A percentile compares a stretch with the other conserved stretches of the same genome.
Conservation (phyloP, 208 protist species). For the Naegleria gruberi region DNA sequence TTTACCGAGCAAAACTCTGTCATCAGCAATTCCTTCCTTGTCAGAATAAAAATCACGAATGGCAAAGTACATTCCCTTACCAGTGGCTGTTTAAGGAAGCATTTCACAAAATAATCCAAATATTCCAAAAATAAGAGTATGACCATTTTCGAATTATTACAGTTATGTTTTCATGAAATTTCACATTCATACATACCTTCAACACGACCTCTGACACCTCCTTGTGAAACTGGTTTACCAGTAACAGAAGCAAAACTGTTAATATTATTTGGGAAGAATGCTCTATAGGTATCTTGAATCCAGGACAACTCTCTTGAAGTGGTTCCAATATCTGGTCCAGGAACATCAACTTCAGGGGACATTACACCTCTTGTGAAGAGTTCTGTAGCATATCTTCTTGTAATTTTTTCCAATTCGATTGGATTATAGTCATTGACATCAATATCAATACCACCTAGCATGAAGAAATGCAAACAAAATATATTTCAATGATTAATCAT, state of each 20-base stretch:
- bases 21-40: conserved; percentile 43
- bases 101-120: too few relatives aligned
- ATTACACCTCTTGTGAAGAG: conserved; percentile 59
- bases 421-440: conserved; percentile 56
- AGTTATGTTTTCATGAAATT: too few relatives aligned
- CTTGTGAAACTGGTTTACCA: conserved; percentile 56
- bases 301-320: conserved; percentile 65
- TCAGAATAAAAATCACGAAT: conserved; percentile 50
- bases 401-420: conserved; percentile 62
- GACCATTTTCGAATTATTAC: too few relatives aligned
- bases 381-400: conserved; percentile 59
- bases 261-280: conserved; percentile 21
- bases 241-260: conserved; percentile 60
- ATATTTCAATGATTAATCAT: not conserved
- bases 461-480: too few relatives aligned
- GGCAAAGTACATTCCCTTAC: conserved; percentile 60
- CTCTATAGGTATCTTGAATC: conserved; percentile 45
- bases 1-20: conserved; percentile 54
- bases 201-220: conserved; percentile 56
- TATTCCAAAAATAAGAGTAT: too few relatives aligned
- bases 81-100: too few relatives aligned
- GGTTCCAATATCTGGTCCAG: conserved; percentile 62
- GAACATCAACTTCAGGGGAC: conserved; percentile 45
- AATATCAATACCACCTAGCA: conserved; percentile 59
- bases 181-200: too few relatives aligned